Conservation (phyloP, 1,139 yeast genomes). For the Kurtzmaniella natalensis region DNA sequence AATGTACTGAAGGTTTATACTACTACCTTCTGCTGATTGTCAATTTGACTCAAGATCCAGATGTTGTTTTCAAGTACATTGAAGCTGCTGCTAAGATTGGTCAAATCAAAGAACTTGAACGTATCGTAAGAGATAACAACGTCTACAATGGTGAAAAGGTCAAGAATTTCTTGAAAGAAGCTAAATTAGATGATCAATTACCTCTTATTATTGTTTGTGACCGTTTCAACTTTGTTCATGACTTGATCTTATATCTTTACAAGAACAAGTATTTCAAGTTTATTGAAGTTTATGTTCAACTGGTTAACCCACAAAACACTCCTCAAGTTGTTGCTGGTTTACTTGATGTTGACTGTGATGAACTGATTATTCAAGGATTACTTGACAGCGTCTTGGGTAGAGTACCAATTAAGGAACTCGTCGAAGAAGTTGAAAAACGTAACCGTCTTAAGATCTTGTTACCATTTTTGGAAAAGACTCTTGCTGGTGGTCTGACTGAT, state of each 20-base stretch:
- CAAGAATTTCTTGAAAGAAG: conserved; percentile 92
- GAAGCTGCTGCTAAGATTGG: conserved; percentile 90
- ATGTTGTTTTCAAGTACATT: conserved; percentile 92
- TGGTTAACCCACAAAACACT: conserved; percentile 91
- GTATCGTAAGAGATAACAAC: conserved; percentile 90
- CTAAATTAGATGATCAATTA: conserved; percentile 88
- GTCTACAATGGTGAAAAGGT: conserved; percentile 97
- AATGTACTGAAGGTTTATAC: conserved; percentile 89
- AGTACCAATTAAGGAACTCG: conserved; percentile 87
- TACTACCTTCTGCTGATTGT: conserved; percentile 92
- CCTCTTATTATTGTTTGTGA: conserved; percentile 97
- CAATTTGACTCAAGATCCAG: conserved; percentile 89
- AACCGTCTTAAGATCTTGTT: conserved; percentile 86
- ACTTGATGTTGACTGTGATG: conserved; percentile 96
- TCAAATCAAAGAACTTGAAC: conserved; percentile 90
- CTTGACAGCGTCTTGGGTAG: conserved; percentile 87
- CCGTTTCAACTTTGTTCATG: conserved; percentile 87
- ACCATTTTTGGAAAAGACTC: conserved; percentile 89
- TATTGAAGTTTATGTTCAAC: conserved; percentile 96
- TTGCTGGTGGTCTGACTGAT: conserved; percentile 84
- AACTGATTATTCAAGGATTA: conserved; percentile 74
- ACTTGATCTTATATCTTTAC: conserved; percentile 86
- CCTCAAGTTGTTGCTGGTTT: conserved; percentile 97
- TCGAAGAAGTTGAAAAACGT: conserved; percentile 93
- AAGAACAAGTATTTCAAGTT: conserved; percentile 93